Percentiles rank a stretch among this genome's conserved stretches.
Conservation (phyloP, 495 filamentous ascomycete species). For the Tuber brumale region DNA sequence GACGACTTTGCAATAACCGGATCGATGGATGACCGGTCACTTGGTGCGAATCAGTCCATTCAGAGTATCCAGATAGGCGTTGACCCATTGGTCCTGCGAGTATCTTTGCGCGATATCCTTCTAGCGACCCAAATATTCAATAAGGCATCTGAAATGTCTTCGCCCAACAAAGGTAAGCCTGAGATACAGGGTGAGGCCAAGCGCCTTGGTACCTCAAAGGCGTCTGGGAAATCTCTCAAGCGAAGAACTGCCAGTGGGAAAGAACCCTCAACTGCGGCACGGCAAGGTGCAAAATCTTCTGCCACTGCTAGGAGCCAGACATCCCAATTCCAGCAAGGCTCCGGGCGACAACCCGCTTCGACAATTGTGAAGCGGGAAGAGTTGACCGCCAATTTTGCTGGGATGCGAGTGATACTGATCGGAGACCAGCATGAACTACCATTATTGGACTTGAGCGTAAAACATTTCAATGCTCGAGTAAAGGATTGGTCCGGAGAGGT, state of each 20-base stretch:
- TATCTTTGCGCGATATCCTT: slow-evolving; percentile 90
- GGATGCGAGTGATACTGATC: slow-evolving; percentile 87
- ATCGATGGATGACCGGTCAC: slow-evolving; percentile 68
- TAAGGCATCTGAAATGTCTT: slow-evolving; percentile 83
- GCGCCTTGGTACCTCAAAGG: slow-evolving; percentile 63
- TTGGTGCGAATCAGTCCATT: slow-evolving; percentile 56
- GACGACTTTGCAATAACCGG: slow-evolving; percentile 91
- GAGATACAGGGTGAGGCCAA: slow-evolving; percentile 49
- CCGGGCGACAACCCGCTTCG: slow-evolving; percentile 43
- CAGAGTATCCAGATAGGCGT: slow-evolving; percentile 80
- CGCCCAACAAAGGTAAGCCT: slow-evolving; percentile 39
- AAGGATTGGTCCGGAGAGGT: slow-evolving; percentile 78
- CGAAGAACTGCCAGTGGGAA: slow-evolving; percentile 61
- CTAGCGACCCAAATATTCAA: slow-evolving; percentile 87
- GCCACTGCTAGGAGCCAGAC: slow-evolving; percentile 42
- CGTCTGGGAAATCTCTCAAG: slow-evolving; percentile 48
- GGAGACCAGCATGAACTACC: slow-evolving; percentile 93
- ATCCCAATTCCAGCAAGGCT: slow-evolving; percentile 30
- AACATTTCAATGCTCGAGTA: slow-evolving; percentile 74
- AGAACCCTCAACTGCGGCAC: slow-evolving; percentile 54
- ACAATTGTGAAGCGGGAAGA: slow-evolving; percentile 70
- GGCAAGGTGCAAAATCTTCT: slow-evolving; percentile 45
- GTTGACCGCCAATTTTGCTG: slow-evolving; percentile 72
- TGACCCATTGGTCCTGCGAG: slow-evolving; percentile 83
- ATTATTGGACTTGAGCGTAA: slow-evolving; percentile 87